Evolutionary conservation across 2,329 filamentous ascomycete species (phyloP).

Genomic region (Plenodomus tracheiphilus): DNA sequence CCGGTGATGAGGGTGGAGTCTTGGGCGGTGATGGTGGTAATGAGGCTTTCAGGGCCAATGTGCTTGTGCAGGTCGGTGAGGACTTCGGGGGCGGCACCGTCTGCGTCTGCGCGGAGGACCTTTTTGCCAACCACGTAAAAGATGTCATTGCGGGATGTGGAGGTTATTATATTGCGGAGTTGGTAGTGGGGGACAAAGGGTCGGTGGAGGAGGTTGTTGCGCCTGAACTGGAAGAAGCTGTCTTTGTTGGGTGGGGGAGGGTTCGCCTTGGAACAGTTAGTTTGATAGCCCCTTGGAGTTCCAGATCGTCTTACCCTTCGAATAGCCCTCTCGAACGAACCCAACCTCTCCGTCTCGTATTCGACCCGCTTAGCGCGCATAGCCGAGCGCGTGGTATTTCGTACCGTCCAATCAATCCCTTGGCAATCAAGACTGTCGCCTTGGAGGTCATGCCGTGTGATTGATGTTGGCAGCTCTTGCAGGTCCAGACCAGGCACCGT

Average conservation of each 20-base stretch:
- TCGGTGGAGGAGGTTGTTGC: slow-evolving; percentile 54
- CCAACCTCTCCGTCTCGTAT: slow-evolving; percentile 27
- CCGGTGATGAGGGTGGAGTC: slow-evolving; percentile 58
- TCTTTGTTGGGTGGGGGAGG: slow-evolving; percentile 46
- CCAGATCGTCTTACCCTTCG: slow-evolving; percentile 20
- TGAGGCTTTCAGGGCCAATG: slow-evolving; percentile 45
- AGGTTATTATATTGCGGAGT: slow-evolving; percentile 60
- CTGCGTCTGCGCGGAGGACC: slow-evolving; percentile 55
- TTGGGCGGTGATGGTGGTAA: slow-evolving; percentile 58
- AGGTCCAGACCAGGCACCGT: slow-evolving; percentile 26
- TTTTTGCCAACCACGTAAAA: slow-evolving; percentile 56
- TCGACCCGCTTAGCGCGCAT: slow-evolving; percentile 30
- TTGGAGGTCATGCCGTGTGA: slow-evolving; percentile 36
- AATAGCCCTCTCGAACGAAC: slow-evolving; percentile 15
- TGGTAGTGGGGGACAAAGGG: slow-evolving; percentile 62
- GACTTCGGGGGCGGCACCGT: slow-evolving; percentile 46
- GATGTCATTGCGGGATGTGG: slow-evolving; percentile 58
- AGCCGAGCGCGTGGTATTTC: slow-evolving; percentile 30
- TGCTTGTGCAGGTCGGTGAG: slow-evolving; percentile 55
- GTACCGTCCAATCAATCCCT: slow-evolving; percentile 43
- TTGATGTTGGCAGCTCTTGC: slow-evolving; percentile 26
- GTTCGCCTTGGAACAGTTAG: slow-evolving; percentile 18
- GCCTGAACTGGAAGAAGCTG: slow-evolving; percentile 52
- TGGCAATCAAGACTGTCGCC: slow-evolving; percentile 44
- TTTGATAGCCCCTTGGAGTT: not conserved